Percentiles rank a stretch among this genome's conserved stretches.
phyloP scores from a whole-genome alignment of 148 eudicot genomes.

The Rhododendron henanense region DNA sequence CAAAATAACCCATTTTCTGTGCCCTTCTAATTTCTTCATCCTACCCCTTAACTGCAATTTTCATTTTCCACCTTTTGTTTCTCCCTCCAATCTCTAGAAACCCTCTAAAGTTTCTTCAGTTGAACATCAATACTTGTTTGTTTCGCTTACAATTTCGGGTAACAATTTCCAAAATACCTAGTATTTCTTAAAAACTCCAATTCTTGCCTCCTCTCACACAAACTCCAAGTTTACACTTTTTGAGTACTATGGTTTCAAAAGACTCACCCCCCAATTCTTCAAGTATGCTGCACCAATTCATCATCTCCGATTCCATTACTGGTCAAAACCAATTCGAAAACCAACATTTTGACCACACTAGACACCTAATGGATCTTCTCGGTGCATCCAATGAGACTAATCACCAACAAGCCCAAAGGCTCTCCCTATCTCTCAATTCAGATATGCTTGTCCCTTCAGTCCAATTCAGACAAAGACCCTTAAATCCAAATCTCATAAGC shows the following conservation, averaged over 20 bases:
- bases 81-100: background rate
- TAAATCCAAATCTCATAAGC: slow-evolving; percentile 33
- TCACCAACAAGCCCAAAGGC: slow-evolving; percentile 36
- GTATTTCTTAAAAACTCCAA: background rate
- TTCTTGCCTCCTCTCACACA: background rate
- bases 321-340: slow-evolving; percentile 43
- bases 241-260: slow-evolving; percentile 62
- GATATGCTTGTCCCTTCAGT: slow-evolving; percentile 36
- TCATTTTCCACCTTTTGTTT: background rate
- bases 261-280: slow-evolving; percentile 48
- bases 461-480: slow-evolving; percentile 41
- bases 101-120: background rate
- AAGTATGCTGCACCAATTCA: slow-evolving; percentile 61
- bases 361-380: slow-evolving; percentile 58
- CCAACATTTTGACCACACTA: slow-evolving; percentile 50
- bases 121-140: background rate
- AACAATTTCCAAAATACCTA: background rate
- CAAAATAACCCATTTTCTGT: background rate
- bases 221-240: background rate
- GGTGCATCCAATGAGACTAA: slow-evolving; percentile 43
- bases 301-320: slow-evolving; percentile 39
- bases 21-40: background rate
- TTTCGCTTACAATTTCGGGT: background rate
- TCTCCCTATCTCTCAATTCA: slow-evolving; percentile 66
- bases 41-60: background rate